These are phyloP conservation scores for Ampelocalamus luodianensis DNA, from an alignment of 176 grass and related monocot species.

Conservation along the genomic window DNA sequence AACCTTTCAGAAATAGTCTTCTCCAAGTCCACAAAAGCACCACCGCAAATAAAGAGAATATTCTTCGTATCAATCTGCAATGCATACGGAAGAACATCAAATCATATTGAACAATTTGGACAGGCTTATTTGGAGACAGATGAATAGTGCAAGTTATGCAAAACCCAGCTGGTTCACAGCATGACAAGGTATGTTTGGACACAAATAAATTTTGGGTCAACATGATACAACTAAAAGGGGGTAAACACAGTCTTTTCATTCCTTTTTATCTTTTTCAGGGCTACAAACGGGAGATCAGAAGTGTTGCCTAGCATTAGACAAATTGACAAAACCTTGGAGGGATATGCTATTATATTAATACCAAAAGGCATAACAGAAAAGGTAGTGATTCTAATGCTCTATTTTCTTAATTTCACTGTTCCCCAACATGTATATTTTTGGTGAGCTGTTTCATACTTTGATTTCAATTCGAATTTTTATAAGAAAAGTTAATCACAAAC, in stretches of 20 bases:
- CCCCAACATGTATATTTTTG: background rate
- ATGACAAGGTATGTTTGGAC: background rate
- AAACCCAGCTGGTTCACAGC: conserved; percentile 4
- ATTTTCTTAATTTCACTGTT: background rate
- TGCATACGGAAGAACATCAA: conserved; percentile 37
- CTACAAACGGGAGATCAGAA: background rate
- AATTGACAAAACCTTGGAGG: background rate
- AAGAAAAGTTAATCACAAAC: conserved; percentile 10
- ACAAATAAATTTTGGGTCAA: conserved; percentile 2
- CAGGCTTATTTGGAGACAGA: background rate
- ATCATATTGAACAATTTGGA: background rate
- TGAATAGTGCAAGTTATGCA: conserved; percentile 18
- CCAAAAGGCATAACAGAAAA: background rate
- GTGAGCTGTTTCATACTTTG: background rate
- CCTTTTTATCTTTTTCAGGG: background rate
- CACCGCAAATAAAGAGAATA: conserved; percentile 83
- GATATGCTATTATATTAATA: conserved; percentile 1
- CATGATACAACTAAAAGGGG: conserved; percentile 22
- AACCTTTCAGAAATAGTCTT: conserved; percentile 88
- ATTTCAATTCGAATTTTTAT: background rate
- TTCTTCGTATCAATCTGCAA: conserved; percentile 80
- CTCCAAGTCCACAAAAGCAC: conserved; percentile 78
- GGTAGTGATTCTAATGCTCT: background rate
- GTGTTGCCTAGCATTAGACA: background rate
- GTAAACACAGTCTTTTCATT: background rate